phyloP scores from a whole-genome alignment of 352 stramenopile genomes.

The Phytopythium mirpurense region DNA sequence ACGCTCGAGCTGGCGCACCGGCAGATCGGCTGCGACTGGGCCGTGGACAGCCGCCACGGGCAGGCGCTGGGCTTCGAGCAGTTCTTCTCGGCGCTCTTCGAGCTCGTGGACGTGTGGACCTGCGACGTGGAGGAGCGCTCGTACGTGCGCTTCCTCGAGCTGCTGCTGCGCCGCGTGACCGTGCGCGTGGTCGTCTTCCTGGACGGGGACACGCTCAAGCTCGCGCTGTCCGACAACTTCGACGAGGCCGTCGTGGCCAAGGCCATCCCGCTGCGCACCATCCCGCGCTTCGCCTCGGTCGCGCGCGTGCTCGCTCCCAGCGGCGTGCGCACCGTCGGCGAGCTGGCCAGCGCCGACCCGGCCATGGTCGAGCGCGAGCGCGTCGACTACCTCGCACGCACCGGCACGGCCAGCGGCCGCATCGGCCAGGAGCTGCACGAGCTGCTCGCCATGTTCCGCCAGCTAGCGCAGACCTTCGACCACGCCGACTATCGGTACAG shows the following conservation, averaged over 20 bases:
- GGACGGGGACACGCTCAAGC: constrained; percentile 59
- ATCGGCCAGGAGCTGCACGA: constrained; percentile 55
- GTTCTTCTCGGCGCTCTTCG: constrained; percentile 67
- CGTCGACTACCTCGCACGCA: constrained; percentile 42
- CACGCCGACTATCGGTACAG: constrained; percentile 33
- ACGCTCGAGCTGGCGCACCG: constrained; percentile 41
- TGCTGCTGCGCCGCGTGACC: constrained; percentile 62
- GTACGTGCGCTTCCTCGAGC: constrained; percentile 60
- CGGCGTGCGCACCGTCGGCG: constrained; percentile 55
- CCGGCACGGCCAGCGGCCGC: constrained; percentile 20
- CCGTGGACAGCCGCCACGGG: constrained; percentile 63
- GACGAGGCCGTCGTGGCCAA: constrained; percentile 71
- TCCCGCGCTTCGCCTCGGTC: constrained; percentile 57
- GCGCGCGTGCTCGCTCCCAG: constrained; percentile 43
- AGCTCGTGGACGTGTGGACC: constrained; percentile 79
- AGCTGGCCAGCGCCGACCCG: constrained; percentile 53
- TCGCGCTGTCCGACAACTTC: constrained; percentile 71
- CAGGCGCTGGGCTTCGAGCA: constrained; percentile 48
- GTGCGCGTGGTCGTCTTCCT: constrained; percentile 67
- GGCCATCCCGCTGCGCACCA: constrained; percentile 62
- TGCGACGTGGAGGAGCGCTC: constrained; percentile 68
- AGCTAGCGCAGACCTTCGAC: constrained; percentile 50
- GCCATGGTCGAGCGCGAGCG: constrained; percentile 47
- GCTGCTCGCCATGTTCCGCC: constrained; percentile 56
- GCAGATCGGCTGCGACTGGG: constrained; percentile 78